These are phyloP conservation scores for Aspergillus nomiae DNA, from an alignment of 2,329 filamentous ascomycete species.

Conservation along the genomic window DNA sequence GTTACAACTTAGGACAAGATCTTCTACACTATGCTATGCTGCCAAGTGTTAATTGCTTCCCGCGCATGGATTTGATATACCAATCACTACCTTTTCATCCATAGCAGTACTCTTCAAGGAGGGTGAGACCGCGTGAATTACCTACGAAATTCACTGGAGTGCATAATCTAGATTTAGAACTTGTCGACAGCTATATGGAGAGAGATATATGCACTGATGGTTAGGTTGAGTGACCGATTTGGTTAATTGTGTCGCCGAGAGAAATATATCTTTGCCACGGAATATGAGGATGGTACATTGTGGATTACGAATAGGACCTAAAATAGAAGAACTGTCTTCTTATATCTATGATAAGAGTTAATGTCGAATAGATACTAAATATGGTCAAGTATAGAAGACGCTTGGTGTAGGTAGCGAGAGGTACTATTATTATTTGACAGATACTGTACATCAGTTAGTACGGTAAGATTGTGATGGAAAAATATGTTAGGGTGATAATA, in stretches of 20 bases:
- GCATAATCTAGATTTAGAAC: background rate
- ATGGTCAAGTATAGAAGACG: background rate
- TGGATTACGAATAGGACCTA: no score
- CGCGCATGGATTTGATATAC: background rate
- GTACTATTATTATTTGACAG: no score
- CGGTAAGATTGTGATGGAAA: no score
- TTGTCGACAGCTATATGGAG: background rate
- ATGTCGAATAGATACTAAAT: background rate
- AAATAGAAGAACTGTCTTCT: background rate
- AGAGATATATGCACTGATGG: constrained; percentile 12
- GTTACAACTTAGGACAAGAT: no score
- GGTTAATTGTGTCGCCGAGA: no score
- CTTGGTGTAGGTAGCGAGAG: background rate
- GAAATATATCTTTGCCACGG: no score
- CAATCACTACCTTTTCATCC: background rate
- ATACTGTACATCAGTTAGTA: no score
- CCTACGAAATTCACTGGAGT: background rate
- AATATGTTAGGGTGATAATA: background rate
- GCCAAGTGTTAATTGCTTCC: background rate
- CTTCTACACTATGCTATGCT: no score
- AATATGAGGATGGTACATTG: no score
- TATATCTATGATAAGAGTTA: background rate
- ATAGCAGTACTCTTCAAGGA: background rate
- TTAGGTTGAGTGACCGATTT: background rate
- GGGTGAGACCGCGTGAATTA: background rate